Evolutionary conservation across 1,284 basidiomycete species (phyloP).

Genomic region (Heterobasidion irregulare): DNA sequence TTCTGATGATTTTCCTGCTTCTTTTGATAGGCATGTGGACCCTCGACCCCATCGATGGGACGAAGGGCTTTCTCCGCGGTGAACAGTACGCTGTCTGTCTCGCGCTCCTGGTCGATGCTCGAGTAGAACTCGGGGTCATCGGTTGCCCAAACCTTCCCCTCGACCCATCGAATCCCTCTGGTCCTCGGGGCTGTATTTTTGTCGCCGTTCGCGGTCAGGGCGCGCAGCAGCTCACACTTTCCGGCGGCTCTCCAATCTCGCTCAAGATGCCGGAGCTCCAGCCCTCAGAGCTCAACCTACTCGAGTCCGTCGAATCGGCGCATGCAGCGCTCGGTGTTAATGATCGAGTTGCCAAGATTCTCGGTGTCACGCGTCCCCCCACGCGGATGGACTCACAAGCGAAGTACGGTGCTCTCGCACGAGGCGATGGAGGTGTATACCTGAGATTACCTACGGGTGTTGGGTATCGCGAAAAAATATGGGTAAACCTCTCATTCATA

Average conservation of each 20-base stretch:
- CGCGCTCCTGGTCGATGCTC: constrained; percentile 79
- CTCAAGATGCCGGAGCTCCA: constrained; percentile 39
- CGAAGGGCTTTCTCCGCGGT: constrained; percentile 92
- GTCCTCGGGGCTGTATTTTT: constrained; percentile 74
- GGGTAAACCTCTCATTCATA: constrained; percentile 38
- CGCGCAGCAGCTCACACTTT: constrained; percentile 55
- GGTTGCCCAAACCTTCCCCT: constrained; percentile 92
- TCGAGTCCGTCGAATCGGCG: constrained; percentile 91
- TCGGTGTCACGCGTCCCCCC: constrained; percentile 61
- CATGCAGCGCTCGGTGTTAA: constrained; percentile 88
- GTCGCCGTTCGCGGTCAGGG: constrained; percentile 80
- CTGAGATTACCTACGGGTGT: constrained; percentile 84
- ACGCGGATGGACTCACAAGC: constrained; percentile 97
- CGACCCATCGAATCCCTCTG: constrained; percentile 34
- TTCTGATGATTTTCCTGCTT: background rate
- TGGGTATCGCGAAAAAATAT: constrained; percentile 86
- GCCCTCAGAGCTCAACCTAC: constrained; percentile 54
- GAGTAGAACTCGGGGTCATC: constrained; percentile 85
- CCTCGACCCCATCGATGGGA: constrained; percentile 89
- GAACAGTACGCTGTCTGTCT: constrained; percentile 98
- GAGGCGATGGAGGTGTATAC: constrained; percentile 75
- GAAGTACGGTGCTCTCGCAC: constrained; percentile 85
- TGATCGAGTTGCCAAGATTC: constrained; percentile 60
- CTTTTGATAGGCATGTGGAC: constrained; percentile 73
- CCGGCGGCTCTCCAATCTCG: constrained; percentile 25